Percentiles rank a stretch among this genome's conserved stretches.
These are phyloP conservation scores for Tolypocladium endophyticum DNA, from an alignment of 2,329 filamentous ascomycete species.

Conservation along the genomic window DNA sequence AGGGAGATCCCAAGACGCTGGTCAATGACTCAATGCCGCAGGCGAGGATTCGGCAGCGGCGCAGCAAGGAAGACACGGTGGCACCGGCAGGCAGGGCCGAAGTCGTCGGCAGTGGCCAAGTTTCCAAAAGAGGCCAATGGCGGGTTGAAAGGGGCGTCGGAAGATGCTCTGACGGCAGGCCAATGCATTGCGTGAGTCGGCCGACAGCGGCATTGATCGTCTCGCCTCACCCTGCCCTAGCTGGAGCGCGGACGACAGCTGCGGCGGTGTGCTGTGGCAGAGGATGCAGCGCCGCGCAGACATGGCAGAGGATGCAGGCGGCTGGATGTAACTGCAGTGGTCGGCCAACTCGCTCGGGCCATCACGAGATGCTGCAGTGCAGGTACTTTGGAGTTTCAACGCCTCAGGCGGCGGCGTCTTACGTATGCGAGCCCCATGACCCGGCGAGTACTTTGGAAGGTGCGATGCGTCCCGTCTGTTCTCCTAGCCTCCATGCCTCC, in stretches of 20 bases:
- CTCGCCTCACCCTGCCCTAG: not conserved
- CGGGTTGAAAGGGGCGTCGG: not conserved
- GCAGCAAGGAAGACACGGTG: not conserved
- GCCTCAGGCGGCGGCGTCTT: not conserved
- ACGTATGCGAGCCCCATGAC: not conserved
- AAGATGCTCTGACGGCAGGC: not conserved
- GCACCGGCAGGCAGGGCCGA: not conserved
- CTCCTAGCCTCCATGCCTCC: too few relatives aligned
- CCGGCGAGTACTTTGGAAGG: not conserved
- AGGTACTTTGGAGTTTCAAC: not conserved
- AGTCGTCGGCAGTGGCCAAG: not conserved
- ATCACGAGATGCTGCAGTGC: not conserved
- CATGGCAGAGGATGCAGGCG: not conserved
- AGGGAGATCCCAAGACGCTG: not conserved
- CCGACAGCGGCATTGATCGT: not conserved
- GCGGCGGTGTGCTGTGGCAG: not conserved
- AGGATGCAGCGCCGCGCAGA: not conserved
- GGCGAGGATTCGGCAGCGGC: not conserved
- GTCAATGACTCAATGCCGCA: not conserved
- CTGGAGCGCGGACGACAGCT: not conserved
- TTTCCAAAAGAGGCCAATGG: not conserved
- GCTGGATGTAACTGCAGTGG: not conserved
- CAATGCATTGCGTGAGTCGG: not conserved
- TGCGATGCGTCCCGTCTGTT: not conserved
- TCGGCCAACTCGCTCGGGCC: not conserved